phyloP scores from a whole-genome alignment of 352 stramenopile genomes.

The Lagenidium sp. region DNA sequence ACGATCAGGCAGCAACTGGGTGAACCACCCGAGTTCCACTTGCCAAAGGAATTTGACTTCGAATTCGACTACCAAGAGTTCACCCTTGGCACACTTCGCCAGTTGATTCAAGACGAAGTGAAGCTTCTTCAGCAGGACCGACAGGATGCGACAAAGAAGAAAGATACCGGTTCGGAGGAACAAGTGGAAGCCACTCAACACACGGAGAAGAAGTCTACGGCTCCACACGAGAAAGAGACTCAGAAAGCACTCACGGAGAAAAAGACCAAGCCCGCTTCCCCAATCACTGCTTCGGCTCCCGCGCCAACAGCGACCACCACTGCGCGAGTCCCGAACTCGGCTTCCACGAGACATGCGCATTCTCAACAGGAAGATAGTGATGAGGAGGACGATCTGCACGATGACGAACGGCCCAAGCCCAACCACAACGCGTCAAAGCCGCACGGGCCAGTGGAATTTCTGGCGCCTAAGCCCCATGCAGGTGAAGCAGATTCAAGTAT shows the following conservation, averaged over 20 bases:
- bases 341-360: too few species aligned
- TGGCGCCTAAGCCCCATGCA: too few species aligned
- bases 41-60: slow-evolving; percentile 69
- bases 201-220: slow-evolving; percentile 1
- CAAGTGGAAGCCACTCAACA: too few species aligned
- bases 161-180: too few species aligned
- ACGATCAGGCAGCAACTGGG: slow-evolving; percentile 57
- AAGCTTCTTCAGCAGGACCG: slow-evolving; percentile 50
- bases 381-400: slow-evolving; percentile 5
- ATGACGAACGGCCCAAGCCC: neutral
- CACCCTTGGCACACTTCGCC: slow-evolving; percentile 39
- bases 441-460: too few species aligned
- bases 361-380: slow-evolving; percentile 14
- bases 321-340: too few species aligned
- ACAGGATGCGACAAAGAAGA: slow-evolving; percentile 1
- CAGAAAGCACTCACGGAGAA: neutral
- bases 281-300: neutral
- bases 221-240: neutral
- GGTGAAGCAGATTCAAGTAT: neutral
- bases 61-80: slow-evolving; percentile 78
- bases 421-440: neutral
- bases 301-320: neutral
- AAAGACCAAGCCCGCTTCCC: neutral
- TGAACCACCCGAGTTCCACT: slow-evolving; percentile 53
- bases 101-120: slow-evolving; percentile 74